Evolutionary conservation across 148 eudicot species (phyloP).

Genomic region (Fagopyrum homotropicum): DNA sequence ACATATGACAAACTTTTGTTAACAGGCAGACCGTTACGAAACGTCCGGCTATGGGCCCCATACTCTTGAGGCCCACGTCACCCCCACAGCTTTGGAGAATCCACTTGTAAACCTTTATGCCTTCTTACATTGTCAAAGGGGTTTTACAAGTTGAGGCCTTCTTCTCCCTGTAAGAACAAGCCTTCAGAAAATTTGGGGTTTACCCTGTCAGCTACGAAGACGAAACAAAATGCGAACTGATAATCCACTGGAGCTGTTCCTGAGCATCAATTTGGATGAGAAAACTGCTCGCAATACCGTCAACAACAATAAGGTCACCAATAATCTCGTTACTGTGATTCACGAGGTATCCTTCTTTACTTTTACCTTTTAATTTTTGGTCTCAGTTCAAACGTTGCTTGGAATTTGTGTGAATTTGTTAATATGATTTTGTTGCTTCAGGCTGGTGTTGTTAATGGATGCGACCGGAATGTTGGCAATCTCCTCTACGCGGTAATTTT

Average conservation of each 20-base stretch:
- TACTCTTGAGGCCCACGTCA: neutral
- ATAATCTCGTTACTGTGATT: conserved; percentile 65
- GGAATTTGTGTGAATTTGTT: neutral
- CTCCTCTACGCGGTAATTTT: conserved; percentile 59
- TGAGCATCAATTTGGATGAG: conserved; percentile 67
- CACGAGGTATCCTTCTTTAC: conserved; percentile 45
- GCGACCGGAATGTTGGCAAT: conserved; percentile 70
- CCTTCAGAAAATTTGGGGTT: neutral
- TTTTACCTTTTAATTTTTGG: neutral
- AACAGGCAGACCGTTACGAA: conserved; percentile 4
- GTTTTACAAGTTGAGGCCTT: neutral
- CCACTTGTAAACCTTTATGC: neutral
- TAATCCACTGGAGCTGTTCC: conserved; percentile 43
- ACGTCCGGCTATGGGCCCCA: neutral
- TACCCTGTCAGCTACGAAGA: neutral
- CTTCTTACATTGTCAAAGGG: neutral
- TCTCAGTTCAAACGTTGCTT: neutral
- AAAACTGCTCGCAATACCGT: conserved; percentile 66
- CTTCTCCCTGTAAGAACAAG: neutral
- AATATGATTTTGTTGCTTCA: conserved; percentile 18
- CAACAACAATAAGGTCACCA: conserved; percentile 83
- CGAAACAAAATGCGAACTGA: neutral
- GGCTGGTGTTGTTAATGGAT: conserved; percentile 81
- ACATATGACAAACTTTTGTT: neutral
- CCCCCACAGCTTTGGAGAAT: conserved; percentile 1